A percentile compares a stretch with the other conserved stretches of the same genome.
Conservation (phyloP, 306 rosid genomes). For the Fragaria ananassa region DNA sequence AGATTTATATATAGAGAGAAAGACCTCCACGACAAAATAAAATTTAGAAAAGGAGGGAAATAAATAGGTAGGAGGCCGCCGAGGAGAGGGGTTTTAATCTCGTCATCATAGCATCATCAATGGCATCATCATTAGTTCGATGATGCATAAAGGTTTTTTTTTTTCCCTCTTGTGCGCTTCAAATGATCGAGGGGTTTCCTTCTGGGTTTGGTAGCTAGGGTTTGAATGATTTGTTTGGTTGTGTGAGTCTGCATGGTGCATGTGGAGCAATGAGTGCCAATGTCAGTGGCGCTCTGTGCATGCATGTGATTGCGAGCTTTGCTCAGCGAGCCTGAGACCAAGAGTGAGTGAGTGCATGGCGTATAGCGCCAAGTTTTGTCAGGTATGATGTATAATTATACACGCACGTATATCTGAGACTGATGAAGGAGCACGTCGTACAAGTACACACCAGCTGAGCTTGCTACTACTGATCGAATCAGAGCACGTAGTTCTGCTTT, state of each 20-base stretch:
- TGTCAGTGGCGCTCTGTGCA: conserved; percentile 56
- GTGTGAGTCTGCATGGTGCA: conserved; percentile 67
- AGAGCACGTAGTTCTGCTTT: neutral
- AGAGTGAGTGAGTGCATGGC: conserved; percentile 53
- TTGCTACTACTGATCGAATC: neutral
- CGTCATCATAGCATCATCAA: conserved; percentile 79
- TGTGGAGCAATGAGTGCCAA: conserved; percentile 72
- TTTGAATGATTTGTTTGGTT: conserved; percentile 4
- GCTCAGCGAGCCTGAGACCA: conserved; percentile 24
- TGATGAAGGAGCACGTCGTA: neutral
- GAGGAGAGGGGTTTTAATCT: conserved; percentile 25
- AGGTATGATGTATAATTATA: neutral
- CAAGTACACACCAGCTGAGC: neutral
- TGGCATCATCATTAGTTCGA: conserved; percentile 47
- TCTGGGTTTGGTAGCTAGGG: neutral
- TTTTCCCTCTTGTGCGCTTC: too few species aligned
- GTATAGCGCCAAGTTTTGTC: conserved; percentile 21
- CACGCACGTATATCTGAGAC: neutral
- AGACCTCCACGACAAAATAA: neutral
- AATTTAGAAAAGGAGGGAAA: neutral
- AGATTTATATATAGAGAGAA: neutral
- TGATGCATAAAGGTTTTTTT: neutral
- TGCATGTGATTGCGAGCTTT: conserved; percentile 71
- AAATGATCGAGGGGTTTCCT: neutral
- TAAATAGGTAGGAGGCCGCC: neutral